These are phyloP conservation scores for Conticribra weissflogii DNA, from an alignment of 108 stramenopile species.

Conservation along the genomic window DNA sequence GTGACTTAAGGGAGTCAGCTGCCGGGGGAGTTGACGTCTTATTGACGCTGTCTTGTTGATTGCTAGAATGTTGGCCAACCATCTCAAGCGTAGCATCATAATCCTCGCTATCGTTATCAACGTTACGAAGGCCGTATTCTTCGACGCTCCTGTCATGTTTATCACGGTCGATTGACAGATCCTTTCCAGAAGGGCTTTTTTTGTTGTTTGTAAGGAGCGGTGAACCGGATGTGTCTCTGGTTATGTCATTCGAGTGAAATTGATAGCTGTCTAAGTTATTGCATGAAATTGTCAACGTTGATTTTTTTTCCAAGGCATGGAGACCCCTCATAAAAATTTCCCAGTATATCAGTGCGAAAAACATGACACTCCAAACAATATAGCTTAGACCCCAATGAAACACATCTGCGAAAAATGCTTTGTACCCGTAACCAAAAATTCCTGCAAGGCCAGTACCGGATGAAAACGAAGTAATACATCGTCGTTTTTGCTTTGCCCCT, in stretches of 20 bases:
- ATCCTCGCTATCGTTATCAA: neutral
- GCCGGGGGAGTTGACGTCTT: too few species aligned
- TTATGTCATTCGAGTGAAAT: too few species aligned
- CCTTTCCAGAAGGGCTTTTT: too few species aligned
- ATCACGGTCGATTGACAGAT: too few species aligned
- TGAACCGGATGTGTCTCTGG: slow-evolving; percentile 7
- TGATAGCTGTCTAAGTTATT: neutral
- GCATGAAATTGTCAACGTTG: too few species aligned
- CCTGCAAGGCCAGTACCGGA: slow-evolving; percentile 85
- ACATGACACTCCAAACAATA: slow-evolving; percentile 33
- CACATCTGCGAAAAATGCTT: slow-evolving; percentile 34
- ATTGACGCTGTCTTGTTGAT: slow-evolving; percentile 1
- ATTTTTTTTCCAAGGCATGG: slow-evolving; percentile 11
- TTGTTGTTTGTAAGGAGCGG: neutral
- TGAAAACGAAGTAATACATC: slow-evolving; percentile 72
- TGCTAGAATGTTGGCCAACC: slow-evolving; percentile 4
- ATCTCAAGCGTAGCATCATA: slow-evolving; percentile 17
- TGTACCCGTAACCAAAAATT: slow-evolving; percentile 76
- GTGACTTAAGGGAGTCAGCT: too few species aligned
- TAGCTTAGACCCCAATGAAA: slow-evolving; percentile 30
- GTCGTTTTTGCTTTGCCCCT: slow-evolving; percentile 4
- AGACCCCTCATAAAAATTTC: slow-evolving; percentile 23
- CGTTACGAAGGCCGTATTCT: neutral
- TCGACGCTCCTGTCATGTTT: neutral
- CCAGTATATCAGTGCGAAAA: slow-evolving; percentile 22